These are phyloP conservation scores for Ormosia emarginata DNA, from an alignment of 306 rosid genomes.

Conservation along the genomic window DNA sequence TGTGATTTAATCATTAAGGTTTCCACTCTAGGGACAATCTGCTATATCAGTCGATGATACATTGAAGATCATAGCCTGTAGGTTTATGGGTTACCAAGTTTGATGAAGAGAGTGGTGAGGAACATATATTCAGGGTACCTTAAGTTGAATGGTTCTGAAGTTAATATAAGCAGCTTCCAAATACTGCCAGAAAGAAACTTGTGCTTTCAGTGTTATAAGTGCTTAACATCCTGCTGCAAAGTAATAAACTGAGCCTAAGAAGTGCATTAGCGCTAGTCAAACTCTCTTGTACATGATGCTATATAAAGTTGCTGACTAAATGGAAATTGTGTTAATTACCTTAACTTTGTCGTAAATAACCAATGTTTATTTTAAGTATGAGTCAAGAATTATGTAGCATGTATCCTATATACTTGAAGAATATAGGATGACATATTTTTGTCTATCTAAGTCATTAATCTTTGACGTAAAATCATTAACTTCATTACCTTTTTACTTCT, in stretches of 20 bases:
- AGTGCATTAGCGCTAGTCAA: background rate
- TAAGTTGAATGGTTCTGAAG: background rate
- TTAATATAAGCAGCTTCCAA: background rate
- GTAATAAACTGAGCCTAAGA: background rate
- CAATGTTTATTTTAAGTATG: background rate
- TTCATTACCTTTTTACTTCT: too few species aligned
- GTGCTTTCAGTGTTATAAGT: background rate
- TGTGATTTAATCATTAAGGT: too few species aligned
- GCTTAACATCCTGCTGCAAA: background rate
- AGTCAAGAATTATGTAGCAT: background rate
- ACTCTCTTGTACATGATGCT: background rate
- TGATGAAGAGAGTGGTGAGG: constrained; percentile 72
- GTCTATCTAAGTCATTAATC: background rate
- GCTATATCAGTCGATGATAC: too few species aligned
- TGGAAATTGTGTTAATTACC: background rate
- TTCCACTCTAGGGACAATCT: too few species aligned
- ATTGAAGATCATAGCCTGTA: too few species aligned
- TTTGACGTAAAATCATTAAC: background rate
- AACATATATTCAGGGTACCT: constrained; percentile 57
- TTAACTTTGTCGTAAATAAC: background rate
- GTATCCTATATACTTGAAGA: background rate
- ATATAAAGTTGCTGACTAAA: background rate
- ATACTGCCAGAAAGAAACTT: background rate
- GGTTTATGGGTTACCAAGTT: constrained; percentile 55
- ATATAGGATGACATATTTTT: background rate